Evolutionary conservation across 495 filamentous ascomycete genomes (phyloP), one percentile per base, ranked within the genome.

Genomic region (Saxispiralis lemnorum): DNA sequence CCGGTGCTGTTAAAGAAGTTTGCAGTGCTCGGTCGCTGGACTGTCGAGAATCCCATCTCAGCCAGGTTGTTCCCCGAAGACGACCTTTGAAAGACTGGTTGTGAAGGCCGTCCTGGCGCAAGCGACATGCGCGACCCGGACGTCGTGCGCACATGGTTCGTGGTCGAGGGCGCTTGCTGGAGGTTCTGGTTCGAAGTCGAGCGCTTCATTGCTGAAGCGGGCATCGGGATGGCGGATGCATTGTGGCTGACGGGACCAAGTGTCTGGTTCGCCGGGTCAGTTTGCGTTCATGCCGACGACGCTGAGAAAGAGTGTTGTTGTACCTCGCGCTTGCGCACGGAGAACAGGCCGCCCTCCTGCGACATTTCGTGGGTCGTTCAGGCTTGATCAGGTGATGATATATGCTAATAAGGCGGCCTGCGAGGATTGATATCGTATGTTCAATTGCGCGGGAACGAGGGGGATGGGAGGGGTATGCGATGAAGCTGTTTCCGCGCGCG

Each of bases 191-290:
- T 78, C n/a, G 83, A 87, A 52, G 75, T 93, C 7, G 83, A 82
- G 57, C 89, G 83, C 63, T 95, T 95, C 67, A 96, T 71, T 18
- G 89, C 83, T n/a, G 89, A 95, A n/a, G 79, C 67, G 5, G 86
- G 85, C 60, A 85, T 81, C 5, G 87, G 86, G 43, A 93, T 80
- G n/a, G 73, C 66, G 32, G 79, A 77, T 55, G 43, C 42, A 48
- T 79, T 88, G 59, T 75, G 72, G 56, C 76, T 81, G 54, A 87
- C 70, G 52, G 73, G 71, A 49, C 76, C 83, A 34, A 92, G 72
- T 20, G 83, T 87, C 83, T 89, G 59, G 33, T 28, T 9, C 4
- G 5, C 9, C 5, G 5, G 5, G 32, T 48, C 32, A 43, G 45
- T 42, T 31, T 48, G 24, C 24, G 24, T 5, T 28, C 24, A 5